These are phyloP conservation scores for Prunus dulcis DNA, from an alignment of 306 rosid species.

Conservation along the genomic window DNA sequence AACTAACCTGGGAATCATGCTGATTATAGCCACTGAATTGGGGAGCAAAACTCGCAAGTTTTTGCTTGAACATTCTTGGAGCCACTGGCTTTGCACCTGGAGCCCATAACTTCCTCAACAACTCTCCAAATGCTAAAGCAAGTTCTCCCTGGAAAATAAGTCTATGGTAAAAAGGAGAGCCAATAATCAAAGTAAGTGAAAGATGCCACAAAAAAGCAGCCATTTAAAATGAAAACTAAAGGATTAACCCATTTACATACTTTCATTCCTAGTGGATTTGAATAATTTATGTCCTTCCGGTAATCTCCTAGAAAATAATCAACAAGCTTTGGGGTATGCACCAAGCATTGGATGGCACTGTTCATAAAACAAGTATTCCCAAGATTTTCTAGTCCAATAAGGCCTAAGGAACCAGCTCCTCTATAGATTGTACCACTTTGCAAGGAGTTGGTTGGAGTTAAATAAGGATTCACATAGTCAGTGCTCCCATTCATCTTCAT, in stretches of 20 bases:
- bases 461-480: slow-evolving; percentile 31
- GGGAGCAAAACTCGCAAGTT: slow-evolving; percentile 71
- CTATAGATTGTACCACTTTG: slow-evolving; percentile 37
- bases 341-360: slow-evolving; percentile 85
- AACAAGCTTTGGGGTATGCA: slow-evolving; percentile 71
- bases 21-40: slow-evolving; percentile 83
- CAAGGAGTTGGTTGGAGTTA: slow-evolving; percentile 28
- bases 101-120: slow-evolving; percentile 78
- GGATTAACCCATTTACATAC: slow-evolving; percentile 37
- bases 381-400: slow-evolving; percentile 83
- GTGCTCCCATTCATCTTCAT: slow-evolving; percentile 51
- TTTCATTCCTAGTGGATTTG: slow-evolving; percentile 82
- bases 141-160: slow-evolving; percentile 70
- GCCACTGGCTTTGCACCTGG: slow-evolving; percentile 60
- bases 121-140: slow-evolving; percentile 81
- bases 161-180: not conserved
- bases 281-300: slow-evolving; percentile 64
- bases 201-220: not conserved
- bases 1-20: slow-evolving; percentile 88
- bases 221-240: slow-evolving; percentile 12
- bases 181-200: not conserved
- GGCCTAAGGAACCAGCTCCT: slow-evolving; percentile 56
- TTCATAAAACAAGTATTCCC: slow-evolving; percentile 97
- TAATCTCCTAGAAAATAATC: slow-evolving; percentile 81
- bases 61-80: slow-evolving; percentile 64